Evolutionary conservation across 345 rosid genomes (phyloP).

Genomic region (Aquilaria malaccensis): DNA sequence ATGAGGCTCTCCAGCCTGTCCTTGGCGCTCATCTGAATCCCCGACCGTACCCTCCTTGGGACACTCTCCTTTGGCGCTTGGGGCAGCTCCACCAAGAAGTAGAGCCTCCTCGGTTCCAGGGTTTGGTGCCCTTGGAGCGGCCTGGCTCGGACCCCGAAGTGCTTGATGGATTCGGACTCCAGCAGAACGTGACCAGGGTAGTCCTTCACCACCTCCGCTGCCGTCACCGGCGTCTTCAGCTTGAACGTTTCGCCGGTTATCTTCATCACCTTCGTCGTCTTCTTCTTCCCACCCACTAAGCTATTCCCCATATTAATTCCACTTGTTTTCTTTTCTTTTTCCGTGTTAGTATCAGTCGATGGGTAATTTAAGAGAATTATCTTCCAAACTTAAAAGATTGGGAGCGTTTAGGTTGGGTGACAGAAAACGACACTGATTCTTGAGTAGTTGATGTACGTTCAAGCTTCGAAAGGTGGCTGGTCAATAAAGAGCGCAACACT

Average conservation of each 20-base stretch:
- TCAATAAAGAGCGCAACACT: conserved; percentile 40
- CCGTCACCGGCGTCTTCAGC: conserved; percentile 74
- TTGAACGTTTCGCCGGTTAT: conserved; percentile 76
- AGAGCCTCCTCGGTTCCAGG: conserved; percentile 67
- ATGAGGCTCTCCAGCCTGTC: conserved; percentile 79
- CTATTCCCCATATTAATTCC: conserved; percentile 58
- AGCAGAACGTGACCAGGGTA: conserved; percentile 64
- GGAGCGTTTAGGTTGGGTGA: conserved; percentile 13
- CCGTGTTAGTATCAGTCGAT: no score
- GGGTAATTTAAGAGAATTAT: no score
- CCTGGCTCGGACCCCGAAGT: conserved; percentile 64
- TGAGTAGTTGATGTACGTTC: conserved; percentile 2
- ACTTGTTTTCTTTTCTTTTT: no score
- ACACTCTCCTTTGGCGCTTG: conserved; percentile 24
- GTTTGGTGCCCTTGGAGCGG: conserved; percentile 49
- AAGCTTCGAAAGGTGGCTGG: conserved; percentile 1
- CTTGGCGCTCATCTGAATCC: conserved; percentile 70
- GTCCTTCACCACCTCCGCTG: conserved; percentile 57
- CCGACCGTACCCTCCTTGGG: conserved; percentile 76
- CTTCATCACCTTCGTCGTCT: conserved; percentile 67
- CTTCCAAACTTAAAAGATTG: not conserved
- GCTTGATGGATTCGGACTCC: conserved; percentile 80
- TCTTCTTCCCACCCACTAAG: conserved; percentile 38
- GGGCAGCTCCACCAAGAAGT: conserved; percentile 78
- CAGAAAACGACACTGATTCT: conserved; percentile 3